Conservation (phyloP, 2,329 filamentous ascomycete species). For the Macrophomina tecta region DNA sequence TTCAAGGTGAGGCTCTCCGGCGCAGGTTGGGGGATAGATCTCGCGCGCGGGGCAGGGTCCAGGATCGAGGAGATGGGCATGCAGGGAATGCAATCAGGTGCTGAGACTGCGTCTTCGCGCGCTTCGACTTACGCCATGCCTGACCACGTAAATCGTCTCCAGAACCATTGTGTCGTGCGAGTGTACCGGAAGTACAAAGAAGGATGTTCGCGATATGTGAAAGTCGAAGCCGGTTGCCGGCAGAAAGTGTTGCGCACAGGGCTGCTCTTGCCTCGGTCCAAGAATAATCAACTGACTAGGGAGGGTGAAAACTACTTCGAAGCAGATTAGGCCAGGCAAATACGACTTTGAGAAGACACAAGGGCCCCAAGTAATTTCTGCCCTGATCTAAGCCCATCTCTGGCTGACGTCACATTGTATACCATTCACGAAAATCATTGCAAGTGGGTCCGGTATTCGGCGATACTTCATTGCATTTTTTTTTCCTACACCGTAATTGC, state of each 20-base stretch:
- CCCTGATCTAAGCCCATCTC: slow-evolving; percentile 10
- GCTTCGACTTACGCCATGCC: slow-evolving; percentile 56
- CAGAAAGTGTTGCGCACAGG: slow-evolving; percentile 14
- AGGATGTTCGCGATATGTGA: slow-evolving; percentile 14
- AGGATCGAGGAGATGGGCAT: slow-evolving; percentile 17
- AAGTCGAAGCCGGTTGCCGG: slow-evolving; percentile 7
- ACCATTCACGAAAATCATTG: slow-evolving; percentile 13
- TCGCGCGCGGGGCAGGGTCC: slow-evolving; percentile 8
- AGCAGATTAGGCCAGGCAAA: background rate
- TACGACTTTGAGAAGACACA: background rate
- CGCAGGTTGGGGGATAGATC: background rate
- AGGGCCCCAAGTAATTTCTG: background rate
- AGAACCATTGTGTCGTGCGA: slow-evolving; percentile 42
- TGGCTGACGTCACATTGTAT: slow-evolving; percentile 19
- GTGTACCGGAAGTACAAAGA: background rate
- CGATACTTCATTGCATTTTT: slow-evolving; percentile 14
- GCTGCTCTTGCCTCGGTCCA: slow-evolving; percentile 19
- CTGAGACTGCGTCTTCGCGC: background rate
- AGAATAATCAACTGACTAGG: slow-evolving; percentile 14
- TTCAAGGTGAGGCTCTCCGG: slow-evolving; percentile 22
- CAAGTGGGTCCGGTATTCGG: slow-evolving; percentile 22
- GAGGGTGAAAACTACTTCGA: background rate
- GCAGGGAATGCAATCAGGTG: slow-evolving; percentile 4
- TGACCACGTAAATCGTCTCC: slow-evolving; percentile 56
- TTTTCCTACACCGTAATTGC: slow-evolving; percentile 10